Percentiles rank a stretch among this genome's conserved stretches.
Evolutionary conservation across 495 filamentous ascomycete species (phyloP).

Genomic region (Parachaetomium inaequale): DNA sequence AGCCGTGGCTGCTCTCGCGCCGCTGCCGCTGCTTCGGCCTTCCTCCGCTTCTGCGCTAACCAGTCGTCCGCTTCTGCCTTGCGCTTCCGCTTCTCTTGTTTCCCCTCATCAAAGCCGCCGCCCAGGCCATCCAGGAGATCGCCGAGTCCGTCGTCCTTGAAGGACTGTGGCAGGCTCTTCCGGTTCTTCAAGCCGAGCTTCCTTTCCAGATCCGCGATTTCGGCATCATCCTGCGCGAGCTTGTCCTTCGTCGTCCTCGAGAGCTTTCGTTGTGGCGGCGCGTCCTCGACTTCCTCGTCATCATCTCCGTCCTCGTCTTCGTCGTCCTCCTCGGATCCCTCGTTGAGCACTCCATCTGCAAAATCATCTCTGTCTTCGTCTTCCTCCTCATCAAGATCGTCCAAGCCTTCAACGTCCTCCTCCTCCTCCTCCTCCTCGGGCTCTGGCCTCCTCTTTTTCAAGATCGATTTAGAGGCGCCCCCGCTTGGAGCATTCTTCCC

Average conservation of each 20-base stretch:
- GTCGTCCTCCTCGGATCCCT: slow-evolving; percentile 38
- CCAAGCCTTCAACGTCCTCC: neutral
- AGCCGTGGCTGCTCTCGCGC: slow-evolving; percentile 13
- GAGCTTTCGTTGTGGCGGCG: slow-evolving; percentile 33
- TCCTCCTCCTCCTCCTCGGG: slow-evolving; percentile 18
- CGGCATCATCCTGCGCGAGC: slow-evolving; percentile 71
- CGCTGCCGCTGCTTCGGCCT: slow-evolving; percentile 34
- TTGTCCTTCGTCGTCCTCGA: slow-evolving; percentile 61
- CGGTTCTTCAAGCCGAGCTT: slow-evolving; percentile 81
- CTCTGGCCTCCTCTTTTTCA: slow-evolving; percentile 20
- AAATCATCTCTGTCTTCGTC: slow-evolving; percentile 27
- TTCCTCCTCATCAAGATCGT: slow-evolving; percentile 20
- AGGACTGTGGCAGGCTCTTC: slow-evolving; percentile 68
- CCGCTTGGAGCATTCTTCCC: neutral
- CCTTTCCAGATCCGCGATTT: slow-evolving; percentile 85
- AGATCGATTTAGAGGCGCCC: slow-evolving; percentile 13
- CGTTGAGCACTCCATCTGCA: slow-evolving; percentile 24
- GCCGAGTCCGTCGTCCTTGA: slow-evolving; percentile 81
- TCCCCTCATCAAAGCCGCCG: slow-evolving; percentile 50
- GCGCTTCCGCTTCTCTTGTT: slow-evolving; percentile 59
- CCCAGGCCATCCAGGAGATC: slow-evolving; percentile 71
- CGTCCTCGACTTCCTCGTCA: slow-evolving; percentile 26
- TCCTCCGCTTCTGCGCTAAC: slow-evolving; percentile 46
- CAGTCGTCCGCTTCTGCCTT: slow-evolving; percentile 60
- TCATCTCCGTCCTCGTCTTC: slow-evolving; percentile 36